Percentiles rank a stretch among this genome's conserved stretches.
Conservation (phyloP, 2,329 filamentous ascomycete species). For the Paraphaeosphaeria minitans region DNA sequence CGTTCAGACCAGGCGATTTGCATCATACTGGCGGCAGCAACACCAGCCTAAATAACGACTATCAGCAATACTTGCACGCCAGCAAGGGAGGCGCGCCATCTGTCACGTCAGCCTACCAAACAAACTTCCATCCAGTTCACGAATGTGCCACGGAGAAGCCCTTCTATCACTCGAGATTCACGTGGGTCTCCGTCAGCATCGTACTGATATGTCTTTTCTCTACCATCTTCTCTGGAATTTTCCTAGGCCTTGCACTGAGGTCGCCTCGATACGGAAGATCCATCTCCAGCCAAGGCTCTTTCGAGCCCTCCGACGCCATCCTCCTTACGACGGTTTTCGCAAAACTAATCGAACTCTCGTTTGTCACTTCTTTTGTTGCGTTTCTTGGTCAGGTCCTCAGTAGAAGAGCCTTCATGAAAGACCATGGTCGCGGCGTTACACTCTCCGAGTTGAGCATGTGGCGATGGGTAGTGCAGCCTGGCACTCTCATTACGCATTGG, state of each 20-base stretch:
- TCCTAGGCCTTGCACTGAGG: slow-evolving; percentile 64
- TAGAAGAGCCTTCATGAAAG: slow-evolving; percentile 67
- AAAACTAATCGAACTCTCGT: slow-evolving; percentile 78
- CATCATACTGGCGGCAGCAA: slow-evolving; percentile 26
- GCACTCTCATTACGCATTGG: slow-evolving; percentile 72
- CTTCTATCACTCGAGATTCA: slow-evolving; percentile 46
- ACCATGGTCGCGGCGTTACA: slow-evolving; percentile 66
- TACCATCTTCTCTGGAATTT: slow-evolving; percentile 68
- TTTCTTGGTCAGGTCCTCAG: slow-evolving; percentile 77
- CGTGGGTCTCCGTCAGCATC: slow-evolving; percentile 56
- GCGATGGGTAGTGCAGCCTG: slow-evolving; percentile 68
- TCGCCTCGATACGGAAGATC: slow-evolving; percentile 66
- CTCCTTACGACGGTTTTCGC: slow-evolving; percentile 71
- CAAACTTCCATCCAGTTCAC: slow-evolving; percentile 42
- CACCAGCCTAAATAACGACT: slow-evolving; percentile 30
- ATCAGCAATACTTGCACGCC: slow-evolving; percentile 35
- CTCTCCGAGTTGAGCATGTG: slow-evolving; percentile 80
- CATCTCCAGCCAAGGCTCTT: slow-evolving; percentile 58
- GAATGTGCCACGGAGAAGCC: slow-evolving; percentile 45
- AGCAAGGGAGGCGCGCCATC: slow-evolving; percentile 33
- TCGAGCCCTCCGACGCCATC: slow-evolving; percentile 69
- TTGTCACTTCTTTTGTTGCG: slow-evolving; percentile 76
- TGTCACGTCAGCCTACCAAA: slow-evolving; percentile 44
- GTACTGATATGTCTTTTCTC: slow-evolving; percentile 63
- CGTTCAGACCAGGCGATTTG: slow-evolving; percentile 32